A percentile compares a stretch with the other conserved stretches of the same genome.
phyloP scores from a whole-genome alignment of 495 filamentous ascomycete genomes.

The Amorphotheca resinae region DNA sequence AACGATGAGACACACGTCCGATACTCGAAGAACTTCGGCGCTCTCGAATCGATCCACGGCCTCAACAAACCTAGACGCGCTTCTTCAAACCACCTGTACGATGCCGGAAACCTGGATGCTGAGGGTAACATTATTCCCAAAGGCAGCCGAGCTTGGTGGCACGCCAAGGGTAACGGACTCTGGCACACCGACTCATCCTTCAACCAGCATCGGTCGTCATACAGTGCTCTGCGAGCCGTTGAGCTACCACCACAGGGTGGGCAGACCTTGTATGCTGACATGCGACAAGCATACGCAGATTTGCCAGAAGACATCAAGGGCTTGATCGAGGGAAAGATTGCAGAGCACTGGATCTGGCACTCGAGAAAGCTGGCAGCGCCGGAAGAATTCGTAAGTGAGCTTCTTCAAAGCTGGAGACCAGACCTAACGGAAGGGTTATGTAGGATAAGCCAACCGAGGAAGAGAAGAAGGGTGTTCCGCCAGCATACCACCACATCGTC shows the following conservation, averaged over 20 bases:
- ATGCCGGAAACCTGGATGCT: conserved; percentile 42
- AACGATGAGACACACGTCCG: conserved; percentile 38
- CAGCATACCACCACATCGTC: too few relatives aligned
- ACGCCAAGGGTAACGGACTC: conserved; percentile 35
- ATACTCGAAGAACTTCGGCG: conserved; percentile 40
- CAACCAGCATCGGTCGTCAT: conserved; percentile 44
- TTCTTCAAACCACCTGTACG: conserved; percentile 41
- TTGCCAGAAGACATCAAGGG: conserved; percentile 31
- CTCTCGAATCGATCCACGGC: conserved; percentile 46
- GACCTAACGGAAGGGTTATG: too few relatives aligned
- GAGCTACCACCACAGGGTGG: conserved; percentile 39
- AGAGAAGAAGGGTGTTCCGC: too few relatives aligned
- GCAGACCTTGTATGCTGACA: conserved; percentile 46
- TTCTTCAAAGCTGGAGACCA: too few relatives aligned
- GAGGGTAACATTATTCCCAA: conserved; percentile 28
- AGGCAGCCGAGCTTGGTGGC: conserved; percentile 20
- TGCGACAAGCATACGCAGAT: conserved; percentile 39
- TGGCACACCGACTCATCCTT: conserved; percentile 48
- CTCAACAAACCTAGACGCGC: conserved; percentile 32
- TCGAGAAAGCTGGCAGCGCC: conserved; percentile 41
- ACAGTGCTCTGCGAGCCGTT: conserved; percentile 39
- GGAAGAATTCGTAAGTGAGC: too few relatives aligned
- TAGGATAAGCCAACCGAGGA: too few relatives aligned
- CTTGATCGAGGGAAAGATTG: conserved; percentile 36
- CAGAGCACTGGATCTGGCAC: conserved; percentile 40